These are phyloP conservation scores for Imleria badia DNA, from an alignment of 768 basidiomycete genomes.

Conservation along the genomic window DNA sequence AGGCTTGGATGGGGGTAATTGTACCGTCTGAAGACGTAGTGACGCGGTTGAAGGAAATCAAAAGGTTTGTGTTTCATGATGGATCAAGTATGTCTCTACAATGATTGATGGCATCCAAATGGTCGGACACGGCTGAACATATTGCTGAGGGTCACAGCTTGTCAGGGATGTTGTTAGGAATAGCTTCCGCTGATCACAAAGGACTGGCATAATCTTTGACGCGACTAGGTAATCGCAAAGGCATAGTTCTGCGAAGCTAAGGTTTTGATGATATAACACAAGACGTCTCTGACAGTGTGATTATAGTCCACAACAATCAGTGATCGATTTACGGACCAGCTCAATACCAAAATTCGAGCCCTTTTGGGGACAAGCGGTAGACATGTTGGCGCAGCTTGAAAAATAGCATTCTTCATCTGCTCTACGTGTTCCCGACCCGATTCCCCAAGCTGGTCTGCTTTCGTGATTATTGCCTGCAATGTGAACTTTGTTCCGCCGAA, in stretches of 20 bases:
- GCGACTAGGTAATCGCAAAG: not conserved
- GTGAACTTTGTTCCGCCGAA: constrained; percentile 48
- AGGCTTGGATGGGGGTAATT: not conserved
- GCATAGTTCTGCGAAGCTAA: not conserved
- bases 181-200: not conserved
- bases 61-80: not conserved
- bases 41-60: not conserved
- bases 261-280: not conserved
- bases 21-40: not conserved
- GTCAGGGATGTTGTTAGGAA: not conserved
- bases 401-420: constrained; percentile 51
- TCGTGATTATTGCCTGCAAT: constrained; percentile 72
- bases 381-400: constrained; percentile 55
- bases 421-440: constrained; percentile 38
- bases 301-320: constrained; percentile 53
- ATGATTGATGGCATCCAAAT: not conserved
- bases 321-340: constrained; percentile 54
- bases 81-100: not conserved
- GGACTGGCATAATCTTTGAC: not conserved
- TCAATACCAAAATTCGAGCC: constrained; percentile 59
- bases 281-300: not conserved
- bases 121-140: not conserved
- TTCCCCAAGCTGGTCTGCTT: constrained; percentile 52
- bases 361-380: constrained; percentile 48
- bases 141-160: not conserved